Conservation (phyloP, 179 eudicot genomes). For the Vitellaria paradoxa region DNA sequence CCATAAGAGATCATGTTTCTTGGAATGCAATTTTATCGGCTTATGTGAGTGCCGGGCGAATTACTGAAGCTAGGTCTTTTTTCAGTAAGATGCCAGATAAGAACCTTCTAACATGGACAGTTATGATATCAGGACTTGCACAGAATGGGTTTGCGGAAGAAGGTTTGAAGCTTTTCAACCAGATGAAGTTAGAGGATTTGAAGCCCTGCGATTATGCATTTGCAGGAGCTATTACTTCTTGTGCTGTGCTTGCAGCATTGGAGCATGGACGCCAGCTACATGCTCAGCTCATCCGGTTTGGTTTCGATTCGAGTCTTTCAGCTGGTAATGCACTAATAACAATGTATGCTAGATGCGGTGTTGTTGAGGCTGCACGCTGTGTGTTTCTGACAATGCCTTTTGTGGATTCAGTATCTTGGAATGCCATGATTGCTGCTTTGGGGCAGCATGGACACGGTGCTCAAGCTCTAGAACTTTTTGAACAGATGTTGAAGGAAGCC, state of each 20-base stretch:
- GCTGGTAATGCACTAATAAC: conserved; percentile 68
- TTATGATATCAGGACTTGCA: conserved; percentile 62
- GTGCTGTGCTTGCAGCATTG: conserved; percentile 57
- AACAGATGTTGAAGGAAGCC: conserved; percentile 53
- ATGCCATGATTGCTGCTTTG: conserved; percentile 70
- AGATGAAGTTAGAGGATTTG: conserved; percentile 53
- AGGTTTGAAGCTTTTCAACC: conserved; percentile 49
- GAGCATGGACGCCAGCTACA: conserved; percentile 67
- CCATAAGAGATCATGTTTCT: conserved; percentile 50
- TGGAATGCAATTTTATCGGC: conserved; percentile 62
- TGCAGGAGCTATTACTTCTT: conserved; percentile 68
- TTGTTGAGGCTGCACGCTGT: conserved; percentile 41
- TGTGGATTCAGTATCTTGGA: conserved; percentile 72
- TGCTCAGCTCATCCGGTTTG: conserved; percentile 48
- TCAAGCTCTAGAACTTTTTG: conserved; percentile 51
- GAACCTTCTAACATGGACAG: conserved; percentile 56
- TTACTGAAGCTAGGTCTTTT: conserved; percentile 43
- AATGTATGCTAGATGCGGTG: conserved; percentile 73
- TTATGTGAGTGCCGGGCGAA: conserved; percentile 36
- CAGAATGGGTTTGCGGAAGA: conserved; percentile 67
- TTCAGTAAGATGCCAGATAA: conserved; percentile 50
- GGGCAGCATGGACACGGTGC: conserved; percentile 70
- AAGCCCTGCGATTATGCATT: conserved; percentile 65
- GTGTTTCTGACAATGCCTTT: conserved; percentile 52
- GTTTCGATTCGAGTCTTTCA: conserved; percentile 64